These are phyloP conservation scores for Talaromyces sp. DNA, from an alignment of 2,329 filamentous ascomycete species.

Conservation along the genomic window DNA sequence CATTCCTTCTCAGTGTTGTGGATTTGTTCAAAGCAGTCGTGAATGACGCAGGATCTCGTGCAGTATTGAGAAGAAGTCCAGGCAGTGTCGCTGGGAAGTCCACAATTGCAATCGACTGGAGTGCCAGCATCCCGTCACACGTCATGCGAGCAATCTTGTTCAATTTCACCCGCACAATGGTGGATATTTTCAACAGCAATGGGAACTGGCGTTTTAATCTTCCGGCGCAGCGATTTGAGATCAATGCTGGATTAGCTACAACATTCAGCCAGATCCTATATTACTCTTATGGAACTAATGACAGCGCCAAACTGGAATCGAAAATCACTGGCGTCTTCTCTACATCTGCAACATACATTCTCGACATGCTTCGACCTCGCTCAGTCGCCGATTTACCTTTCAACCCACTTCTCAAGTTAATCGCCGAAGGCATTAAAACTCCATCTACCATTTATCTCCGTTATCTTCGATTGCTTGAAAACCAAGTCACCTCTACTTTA, in stretches of 20 bases:
- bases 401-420: constrained; percentile 72
- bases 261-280: constrained; percentile 72
- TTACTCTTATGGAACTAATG: constrained; percentile 75
- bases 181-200: constrained; percentile 85
- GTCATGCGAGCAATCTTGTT: constrained; percentile 71
- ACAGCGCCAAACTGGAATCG: constrained; percentile 50
- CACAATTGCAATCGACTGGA: constrained; percentile 48
- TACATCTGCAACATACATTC: constrained; percentile 72
- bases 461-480: constrained; percentile 58
- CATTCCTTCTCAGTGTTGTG: constrained; percentile 74
- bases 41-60: constrained; percentile 68
- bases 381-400: constrained; percentile 72
- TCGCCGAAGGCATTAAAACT: constrained; percentile 64
- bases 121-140: constrained; percentile 76
- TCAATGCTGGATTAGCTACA: constrained; percentile 69
- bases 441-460: constrained; percentile 66
- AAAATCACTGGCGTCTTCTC: constrained; percentile 67
- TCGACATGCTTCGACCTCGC: constrained; percentile 74
- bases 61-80: constrained; percentile 47
- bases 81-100: constrained; percentile 35
- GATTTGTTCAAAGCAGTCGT: constrained; percentile 74
- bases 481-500: constrained; percentile 67
- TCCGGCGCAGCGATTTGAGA: constrained; percentile 66
- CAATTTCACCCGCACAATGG: constrained; percentile 72
- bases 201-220: constrained; percentile 81